Evolutionary conservation across 495 filamentous ascomycete genomes (phyloP).

Genomic region (Cryomyces minteri): DNA sequence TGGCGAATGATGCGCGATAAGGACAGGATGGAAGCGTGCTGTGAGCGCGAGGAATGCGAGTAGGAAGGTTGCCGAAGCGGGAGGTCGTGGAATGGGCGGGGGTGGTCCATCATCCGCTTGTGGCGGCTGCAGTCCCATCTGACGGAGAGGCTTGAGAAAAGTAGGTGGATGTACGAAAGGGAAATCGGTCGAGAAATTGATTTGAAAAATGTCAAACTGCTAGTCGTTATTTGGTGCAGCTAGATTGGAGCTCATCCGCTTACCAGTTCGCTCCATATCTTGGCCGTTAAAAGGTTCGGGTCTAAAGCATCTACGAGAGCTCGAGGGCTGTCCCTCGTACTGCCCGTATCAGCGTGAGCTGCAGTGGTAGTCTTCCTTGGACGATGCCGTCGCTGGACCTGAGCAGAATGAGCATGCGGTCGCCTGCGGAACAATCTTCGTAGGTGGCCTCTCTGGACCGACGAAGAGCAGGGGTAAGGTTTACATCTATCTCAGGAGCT

Average conservation of each 20-base stretch:
- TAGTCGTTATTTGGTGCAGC: no score
- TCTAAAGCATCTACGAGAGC: conserved; percentile 13
- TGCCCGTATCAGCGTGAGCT: not conserved
- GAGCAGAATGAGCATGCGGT: not conserved
- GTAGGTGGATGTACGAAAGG: conserved; percentile 70
- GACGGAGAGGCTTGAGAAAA: conserved; percentile 40
- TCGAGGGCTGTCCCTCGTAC: conserved; percentile 2
- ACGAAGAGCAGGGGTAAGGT: no score
- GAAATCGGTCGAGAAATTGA: conserved; percentile 65
- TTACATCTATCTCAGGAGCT: not conserved
- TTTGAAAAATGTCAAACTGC: conserved; percentile 56
- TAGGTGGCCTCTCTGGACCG: no score
- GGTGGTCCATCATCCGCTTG: not conserved
- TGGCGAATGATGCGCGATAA: conserved; percentile 47
- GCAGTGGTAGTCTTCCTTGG: conserved; percentile 1
- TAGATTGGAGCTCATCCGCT: no score
- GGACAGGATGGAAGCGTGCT: conserved; percentile 51
- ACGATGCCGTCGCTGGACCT: conserved; percentile 2
- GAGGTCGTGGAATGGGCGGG: conserved; percentile 15
- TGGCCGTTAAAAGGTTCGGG: conserved; percentile 21
- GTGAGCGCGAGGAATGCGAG: conserved; percentile 65
- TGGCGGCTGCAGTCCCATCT: conserved; percentile 23
- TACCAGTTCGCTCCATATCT: conserved; percentile 26
- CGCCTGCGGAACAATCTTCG: no score
- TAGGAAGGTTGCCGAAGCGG: conserved; percentile 42